phyloP scores from a whole-genome alignment of 345 rosid species.

The Citrus trifoliata region DNA sequence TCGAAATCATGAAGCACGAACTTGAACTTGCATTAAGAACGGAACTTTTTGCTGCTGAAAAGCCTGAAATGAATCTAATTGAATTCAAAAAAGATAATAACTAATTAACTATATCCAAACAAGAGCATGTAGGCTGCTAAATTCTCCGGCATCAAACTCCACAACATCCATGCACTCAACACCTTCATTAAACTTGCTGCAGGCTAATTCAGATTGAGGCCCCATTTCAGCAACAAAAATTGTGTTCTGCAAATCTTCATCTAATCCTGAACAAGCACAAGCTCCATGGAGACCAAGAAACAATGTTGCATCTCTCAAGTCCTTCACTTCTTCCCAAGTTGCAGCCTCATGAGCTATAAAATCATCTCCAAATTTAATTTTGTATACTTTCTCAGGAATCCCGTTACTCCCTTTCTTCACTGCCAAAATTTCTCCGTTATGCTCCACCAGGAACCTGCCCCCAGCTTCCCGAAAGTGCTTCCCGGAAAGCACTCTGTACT shows the following conservation, averaged over 20 bases:
- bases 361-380: background rate
- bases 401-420: background rate
- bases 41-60: no score
- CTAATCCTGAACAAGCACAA: background rate
- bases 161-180: background rate
- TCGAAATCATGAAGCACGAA: no score
- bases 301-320: background rate
- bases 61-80: no score
- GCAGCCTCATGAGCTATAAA: no score
- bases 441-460: background rate
- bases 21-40: no score
- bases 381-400: background rate
- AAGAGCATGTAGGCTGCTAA: background rate
- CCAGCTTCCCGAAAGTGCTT: background rate
- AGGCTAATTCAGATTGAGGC: background rate
- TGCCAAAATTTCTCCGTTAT: background rate
- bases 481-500: background rate
- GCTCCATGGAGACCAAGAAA: background rate
- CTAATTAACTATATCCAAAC: background rate
- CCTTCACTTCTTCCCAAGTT: no score
- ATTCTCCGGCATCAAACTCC: background rate
- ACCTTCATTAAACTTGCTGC: background rate
- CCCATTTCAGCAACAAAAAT: background rate
- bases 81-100: no score
- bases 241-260: background rate